Evolutionary conservation across 1,139 yeast species (phyloP).

Genomic region (Debaryomycetaceae sp.): DNA sequence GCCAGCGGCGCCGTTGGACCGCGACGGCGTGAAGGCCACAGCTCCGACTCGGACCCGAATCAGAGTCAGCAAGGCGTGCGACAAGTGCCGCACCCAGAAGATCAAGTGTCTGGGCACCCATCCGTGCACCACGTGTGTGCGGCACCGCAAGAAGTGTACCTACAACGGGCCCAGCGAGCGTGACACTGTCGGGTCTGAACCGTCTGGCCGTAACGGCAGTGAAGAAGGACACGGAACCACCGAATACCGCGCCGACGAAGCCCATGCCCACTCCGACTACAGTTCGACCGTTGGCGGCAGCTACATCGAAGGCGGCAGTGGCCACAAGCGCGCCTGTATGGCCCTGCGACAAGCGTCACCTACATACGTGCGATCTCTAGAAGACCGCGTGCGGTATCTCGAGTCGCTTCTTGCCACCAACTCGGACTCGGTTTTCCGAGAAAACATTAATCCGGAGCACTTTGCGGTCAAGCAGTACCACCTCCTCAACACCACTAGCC

Average conservation of each 20-base stretch:
- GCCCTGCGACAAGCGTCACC: conserved; percentile 3
- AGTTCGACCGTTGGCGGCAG: not conserved
- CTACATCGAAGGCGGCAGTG: not conserved
- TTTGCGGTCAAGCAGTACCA: conserved; percentile 11
- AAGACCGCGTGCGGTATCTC: conserved; percentile 37
- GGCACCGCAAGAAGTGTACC: conserved; percentile 39
- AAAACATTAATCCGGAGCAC: conserved; percentile 12
- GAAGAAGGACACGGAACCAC: not conserved
- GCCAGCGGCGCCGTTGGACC: no score
- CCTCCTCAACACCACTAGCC: conserved; percentile 24
- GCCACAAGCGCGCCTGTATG: not conserved
- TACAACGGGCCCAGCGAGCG: conserved; percentile 2
- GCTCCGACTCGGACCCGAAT: no score
- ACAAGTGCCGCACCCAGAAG: conserved; percentile 55
- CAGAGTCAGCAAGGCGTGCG: conserved; percentile 58
- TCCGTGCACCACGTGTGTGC: conserved; percentile 52
- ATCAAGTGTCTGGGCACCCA: conserved; percentile 57
- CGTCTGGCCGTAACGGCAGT: no score
- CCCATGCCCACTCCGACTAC: not conserved
- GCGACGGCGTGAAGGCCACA: no score
- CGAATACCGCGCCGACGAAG: not conserved
- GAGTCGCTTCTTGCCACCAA: conserved; percentile 27
- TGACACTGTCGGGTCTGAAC: not conserved
- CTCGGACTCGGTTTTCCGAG: conserved; percentile 15
- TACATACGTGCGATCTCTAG: conserved; percentile 30